Evolutionary conservation across 2,329 filamentous ascomycete species (phyloP).

Genomic region (Fusarium sp.): DNA sequence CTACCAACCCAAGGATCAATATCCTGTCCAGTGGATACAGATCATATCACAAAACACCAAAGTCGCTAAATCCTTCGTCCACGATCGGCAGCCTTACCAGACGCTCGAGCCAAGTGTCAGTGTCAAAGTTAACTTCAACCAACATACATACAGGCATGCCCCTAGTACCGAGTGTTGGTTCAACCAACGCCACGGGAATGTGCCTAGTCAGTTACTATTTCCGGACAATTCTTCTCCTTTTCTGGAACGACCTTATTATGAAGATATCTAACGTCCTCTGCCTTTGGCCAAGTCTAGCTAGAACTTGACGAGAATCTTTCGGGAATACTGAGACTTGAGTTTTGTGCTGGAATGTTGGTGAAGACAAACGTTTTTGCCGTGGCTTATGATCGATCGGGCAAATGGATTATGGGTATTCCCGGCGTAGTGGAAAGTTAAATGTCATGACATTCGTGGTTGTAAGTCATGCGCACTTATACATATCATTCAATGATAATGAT

Average conservation of each 20-base stretch:
- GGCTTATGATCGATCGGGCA: not conserved
- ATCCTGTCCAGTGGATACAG: conserved; percentile 2
- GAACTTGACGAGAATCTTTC: not conserved
- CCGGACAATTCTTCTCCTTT: not conserved
- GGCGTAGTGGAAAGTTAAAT: not conserved
- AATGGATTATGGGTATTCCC: not conserved
- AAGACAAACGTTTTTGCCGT: not conserved
- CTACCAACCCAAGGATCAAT: not conserved
- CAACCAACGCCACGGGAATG: not conserved
- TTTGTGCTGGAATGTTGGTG: not conserved
- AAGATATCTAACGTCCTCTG: not conserved
- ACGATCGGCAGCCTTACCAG: not conserved
- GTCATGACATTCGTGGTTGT: not conserved
- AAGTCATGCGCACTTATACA: not conserved
- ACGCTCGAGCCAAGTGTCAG: conserved; percentile 11
- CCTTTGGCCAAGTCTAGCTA: not conserved
- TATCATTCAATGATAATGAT: not conserved
- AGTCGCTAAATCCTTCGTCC: conserved; percentile 7
- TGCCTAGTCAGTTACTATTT: not conserved
- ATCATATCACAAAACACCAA: not conserved
- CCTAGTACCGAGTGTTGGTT: not conserved
- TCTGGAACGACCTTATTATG: not conserved
- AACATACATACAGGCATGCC: not conserved
- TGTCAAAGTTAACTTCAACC: not conserved
- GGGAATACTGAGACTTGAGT: not conserved